Conservation (phyloP, 1,139 yeast species). For the Hanseniaspora uvarum region DNA sequence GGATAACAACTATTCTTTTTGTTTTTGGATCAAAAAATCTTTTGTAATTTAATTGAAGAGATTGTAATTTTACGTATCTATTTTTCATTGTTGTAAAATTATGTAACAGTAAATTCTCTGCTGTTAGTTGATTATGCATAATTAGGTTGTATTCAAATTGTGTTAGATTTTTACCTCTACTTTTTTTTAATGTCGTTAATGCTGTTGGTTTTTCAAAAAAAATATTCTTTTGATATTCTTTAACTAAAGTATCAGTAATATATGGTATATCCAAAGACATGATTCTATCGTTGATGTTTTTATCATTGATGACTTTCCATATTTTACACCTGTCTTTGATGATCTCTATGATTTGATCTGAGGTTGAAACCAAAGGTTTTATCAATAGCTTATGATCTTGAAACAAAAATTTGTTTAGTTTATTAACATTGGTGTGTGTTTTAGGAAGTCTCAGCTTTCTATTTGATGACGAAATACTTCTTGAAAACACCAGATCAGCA, state of each 20-base stretch:
- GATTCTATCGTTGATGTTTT: conserved; percentile 10
- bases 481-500: background rate
- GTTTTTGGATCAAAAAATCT: conserved; percentile 25
- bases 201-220: background rate
- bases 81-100: conserved; percentile 14
- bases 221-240: conserved; percentile 1
- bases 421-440: conserved; percentile 6
- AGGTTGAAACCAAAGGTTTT: background rate
- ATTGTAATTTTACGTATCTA: conserved; percentile 3
- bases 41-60: conserved; percentile 2
- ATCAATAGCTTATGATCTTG: conserved; percentile 10
- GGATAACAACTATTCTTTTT: conserved; percentile 23
- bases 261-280: conserved; percentile 11
- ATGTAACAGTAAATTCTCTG: conserved; percentile 6
- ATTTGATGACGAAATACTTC: background rate
- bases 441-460: conserved; percentile 11
- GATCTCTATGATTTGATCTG: conserved; percentile 1
- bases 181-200: background rate
- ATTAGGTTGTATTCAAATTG: conserved; percentile 15
- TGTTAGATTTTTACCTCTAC: conserved; percentile 14
- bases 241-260: background rate
- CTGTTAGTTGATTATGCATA: background rate
- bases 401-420: background rate
- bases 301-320: conserved; percentile 9
- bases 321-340: conserved; percentile 8